Evolutionary conservation across 768 basidiomycete genomes (phyloP).

Genomic region (Coprinopsis sp.): DNA sequence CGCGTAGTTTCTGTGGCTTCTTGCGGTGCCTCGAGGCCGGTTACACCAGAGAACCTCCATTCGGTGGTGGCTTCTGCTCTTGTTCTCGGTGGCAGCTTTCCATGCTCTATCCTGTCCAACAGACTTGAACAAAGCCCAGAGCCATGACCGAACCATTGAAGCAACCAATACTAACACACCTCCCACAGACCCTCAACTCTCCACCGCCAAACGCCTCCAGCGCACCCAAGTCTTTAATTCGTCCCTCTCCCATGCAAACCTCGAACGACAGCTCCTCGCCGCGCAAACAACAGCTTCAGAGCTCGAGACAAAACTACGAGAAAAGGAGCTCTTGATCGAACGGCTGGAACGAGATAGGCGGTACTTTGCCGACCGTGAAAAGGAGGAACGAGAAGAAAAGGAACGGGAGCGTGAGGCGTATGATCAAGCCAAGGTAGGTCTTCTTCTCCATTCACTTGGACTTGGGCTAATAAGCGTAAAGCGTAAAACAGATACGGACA

Average conservation of each 20-base stretch:
- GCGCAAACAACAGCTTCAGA: constrained; percentile 59
- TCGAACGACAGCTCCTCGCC: constrained; percentile 65
- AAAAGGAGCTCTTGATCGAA: constrained; percentile 59
- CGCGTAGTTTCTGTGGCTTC: too few species aligned
- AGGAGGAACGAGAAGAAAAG: constrained; percentile 64
- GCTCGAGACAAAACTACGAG: constrained; percentile 62
- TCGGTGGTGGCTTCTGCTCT: too few species aligned
- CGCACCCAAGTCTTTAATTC: constrained; percentile 60
- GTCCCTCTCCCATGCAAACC: constrained; percentile 54
- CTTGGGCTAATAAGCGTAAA: too few species aligned
- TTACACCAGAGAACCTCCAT: too few species aligned
- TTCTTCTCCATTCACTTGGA: too few species aligned
- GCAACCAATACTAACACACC: neutral
- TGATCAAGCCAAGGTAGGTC: constrained; percentile 57
- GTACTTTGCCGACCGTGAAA: constrained; percentile 64
- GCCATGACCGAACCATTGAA: neutral
- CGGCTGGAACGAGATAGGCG: constrained; percentile 66
- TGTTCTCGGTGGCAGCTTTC: too few species aligned
- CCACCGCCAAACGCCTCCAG: constrained; percentile 63
- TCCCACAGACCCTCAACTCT: constrained; percentile 55
- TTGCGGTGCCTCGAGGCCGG: too few species aligned
- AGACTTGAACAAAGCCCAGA: too few species aligned
- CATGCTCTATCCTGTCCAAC: too few species aligned
- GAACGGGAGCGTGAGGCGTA: constrained; percentile 48
- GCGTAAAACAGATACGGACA: too few species aligned